Conservation (phyloP, 495 filamentous ascomycete genomes). For the Friedmanniomyces simplex region DNA sequence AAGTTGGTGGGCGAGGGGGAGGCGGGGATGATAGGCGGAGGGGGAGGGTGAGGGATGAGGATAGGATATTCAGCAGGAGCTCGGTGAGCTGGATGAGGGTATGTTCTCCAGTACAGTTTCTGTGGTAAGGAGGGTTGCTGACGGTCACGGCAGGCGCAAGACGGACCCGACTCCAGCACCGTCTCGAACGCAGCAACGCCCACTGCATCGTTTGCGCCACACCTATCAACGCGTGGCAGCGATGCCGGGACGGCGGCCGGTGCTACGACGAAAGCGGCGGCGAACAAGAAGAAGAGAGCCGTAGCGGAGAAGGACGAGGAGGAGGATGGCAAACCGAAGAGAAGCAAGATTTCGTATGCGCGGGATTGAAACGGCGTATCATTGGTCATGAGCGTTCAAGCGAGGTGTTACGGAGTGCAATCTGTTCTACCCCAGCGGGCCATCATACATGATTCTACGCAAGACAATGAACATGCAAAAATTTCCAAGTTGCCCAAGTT, state of each 20-base stretch:
- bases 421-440: too few species aligned
- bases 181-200: constrained; percentile 32
- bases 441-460: too few species aligned
- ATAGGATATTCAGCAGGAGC: constrained; percentile 36
- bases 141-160: constrained; percentile 10
- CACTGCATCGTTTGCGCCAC: constrained; percentile 27
- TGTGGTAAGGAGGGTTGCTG: constrained; percentile 10
- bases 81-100: constrained; percentile 30
- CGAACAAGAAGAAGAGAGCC: constrained; percentile 34
- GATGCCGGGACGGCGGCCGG: constrained; percentile 23
- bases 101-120: background rate
- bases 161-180: constrained; percentile 16
- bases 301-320: constrained; percentile 27
- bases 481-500: too few species aligned
- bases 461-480: too few species aligned
- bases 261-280: constrained; percentile 18
- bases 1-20: constrained; percentile 21
- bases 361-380: constrained; percentile 20
- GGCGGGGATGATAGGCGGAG: constrained; percentile 26
- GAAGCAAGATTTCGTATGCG: constrained; percentile 35
- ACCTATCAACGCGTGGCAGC: constrained; percentile 25
- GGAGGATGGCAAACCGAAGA: constrained; percentile 32
- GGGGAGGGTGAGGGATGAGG: constrained; percentile 30
- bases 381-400: background rate
- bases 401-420: background rate